Conservation (phyloP, 495 filamentous ascomycete species). For the Daldinia concentrica region DNA sequence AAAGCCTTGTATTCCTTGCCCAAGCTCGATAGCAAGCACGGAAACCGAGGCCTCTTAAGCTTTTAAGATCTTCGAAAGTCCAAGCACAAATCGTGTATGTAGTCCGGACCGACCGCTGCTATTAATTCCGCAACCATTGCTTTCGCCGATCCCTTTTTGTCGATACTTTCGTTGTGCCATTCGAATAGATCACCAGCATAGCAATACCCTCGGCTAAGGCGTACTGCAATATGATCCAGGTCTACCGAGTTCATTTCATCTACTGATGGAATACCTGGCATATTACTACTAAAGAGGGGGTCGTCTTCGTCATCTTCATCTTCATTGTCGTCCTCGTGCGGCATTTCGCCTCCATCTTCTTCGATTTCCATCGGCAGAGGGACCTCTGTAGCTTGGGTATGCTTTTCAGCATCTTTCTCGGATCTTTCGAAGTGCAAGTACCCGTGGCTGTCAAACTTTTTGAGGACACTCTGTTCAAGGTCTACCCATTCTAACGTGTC, state of each 20-base stretch:
- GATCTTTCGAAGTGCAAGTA: constrained; percentile 72
- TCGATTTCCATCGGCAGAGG: constrained; percentile 50
- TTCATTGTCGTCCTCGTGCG: constrained; percentile 27
- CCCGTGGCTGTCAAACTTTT: constrained; percentile 68
- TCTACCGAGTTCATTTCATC: constrained; percentile 69
- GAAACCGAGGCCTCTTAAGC: neutral
- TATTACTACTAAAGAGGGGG: constrained; percentile 73
- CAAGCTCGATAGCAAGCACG: neutral
- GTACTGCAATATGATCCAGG: constrained; percentile 63
- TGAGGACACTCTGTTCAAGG: constrained; percentile 71
- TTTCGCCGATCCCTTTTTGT: constrained; percentile 53
- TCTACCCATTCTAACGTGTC: constrained; percentile 78
- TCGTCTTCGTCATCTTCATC: constrained; percentile 45
- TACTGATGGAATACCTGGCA: constrained; percentile 80
- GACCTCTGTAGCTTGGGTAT: constrained; percentile 28
- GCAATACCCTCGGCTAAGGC: constrained; percentile 42
- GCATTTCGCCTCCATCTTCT: constrained; percentile 41
- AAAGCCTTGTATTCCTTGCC: neutral
- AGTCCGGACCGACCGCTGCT: constrained; percentile 75
- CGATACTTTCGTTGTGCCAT: constrained; percentile 67
- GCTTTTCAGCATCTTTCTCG: constrained; percentile 49
- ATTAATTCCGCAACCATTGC: constrained; percentile 78
- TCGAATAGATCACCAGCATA: constrained; percentile 64
- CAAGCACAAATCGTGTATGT: constrained; percentile 65
- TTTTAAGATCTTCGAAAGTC: constrained; percentile 43